A percentile compares a stretch with the other conserved stretches of the same genome.
Conservation (phyloP, 257 asterid species). For the Salvia rosmarinus region DNA sequence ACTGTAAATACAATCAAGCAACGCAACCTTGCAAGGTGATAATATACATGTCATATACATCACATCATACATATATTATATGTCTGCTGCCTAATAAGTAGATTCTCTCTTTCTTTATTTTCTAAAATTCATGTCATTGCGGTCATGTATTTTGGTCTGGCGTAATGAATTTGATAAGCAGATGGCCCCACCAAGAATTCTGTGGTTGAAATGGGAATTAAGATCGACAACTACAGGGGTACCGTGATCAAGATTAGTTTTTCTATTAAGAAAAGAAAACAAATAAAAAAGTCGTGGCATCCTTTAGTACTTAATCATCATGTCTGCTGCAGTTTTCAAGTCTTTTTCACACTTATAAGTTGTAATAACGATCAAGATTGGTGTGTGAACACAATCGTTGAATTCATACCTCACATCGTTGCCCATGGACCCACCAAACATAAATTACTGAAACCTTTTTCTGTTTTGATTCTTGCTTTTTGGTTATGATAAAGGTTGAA, state of each 20-base stretch:
- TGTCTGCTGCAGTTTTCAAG: not conserved
- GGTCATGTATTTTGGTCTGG: not conserved
- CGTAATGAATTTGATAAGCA: not conserved
- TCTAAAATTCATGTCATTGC: not conserved
- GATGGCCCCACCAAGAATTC: slow-evolving; percentile 6
- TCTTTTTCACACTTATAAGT: slow-evolving; percentile 23
- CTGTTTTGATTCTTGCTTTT: not conserved
- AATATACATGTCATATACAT: not conserved
- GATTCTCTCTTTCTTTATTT: not conserved
- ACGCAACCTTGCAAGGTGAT: not conserved
- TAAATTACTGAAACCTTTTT: not conserved
- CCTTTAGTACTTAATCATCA: too few relatives aligned
- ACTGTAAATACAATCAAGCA: not conserved
- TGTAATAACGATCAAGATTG: not conserved
- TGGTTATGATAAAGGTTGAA: not conserved
- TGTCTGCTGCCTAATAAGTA: not conserved
- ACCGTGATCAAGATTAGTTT: not conserved
- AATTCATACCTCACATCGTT: not conserved
- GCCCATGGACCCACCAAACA: not conserved
- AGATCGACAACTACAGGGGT: not conserved
- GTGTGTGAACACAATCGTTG: not conserved
- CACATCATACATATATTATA: not conserved
- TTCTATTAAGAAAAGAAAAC: slow-evolving; percentile 1
- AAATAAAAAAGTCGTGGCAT: too few relatives aligned
- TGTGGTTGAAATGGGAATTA: slow-evolving; percentile 13